phyloP scores from a whole-genome alignment of 2,329 filamentous ascomycete genomes.

The Meredithiella fracta region DNA sequence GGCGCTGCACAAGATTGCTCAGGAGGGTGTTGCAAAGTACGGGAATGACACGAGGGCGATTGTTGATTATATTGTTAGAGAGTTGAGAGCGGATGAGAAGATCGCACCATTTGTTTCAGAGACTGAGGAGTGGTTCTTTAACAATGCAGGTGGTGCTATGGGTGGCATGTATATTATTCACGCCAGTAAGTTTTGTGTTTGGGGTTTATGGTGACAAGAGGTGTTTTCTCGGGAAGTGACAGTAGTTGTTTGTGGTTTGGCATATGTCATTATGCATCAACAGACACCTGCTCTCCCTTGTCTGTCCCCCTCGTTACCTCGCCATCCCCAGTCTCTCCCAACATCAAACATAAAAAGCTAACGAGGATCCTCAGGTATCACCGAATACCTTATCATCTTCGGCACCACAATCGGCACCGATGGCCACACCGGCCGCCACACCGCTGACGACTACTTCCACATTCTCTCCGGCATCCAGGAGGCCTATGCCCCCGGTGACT shows the following conservation, averaged over 20 bases:
- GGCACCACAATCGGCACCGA: constrained; percentile 72
- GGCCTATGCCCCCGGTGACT: constrained; percentile 54
- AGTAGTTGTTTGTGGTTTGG: not conserved
- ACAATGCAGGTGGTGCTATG: constrained; percentile 85
- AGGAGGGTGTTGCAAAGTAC: constrained; percentile 48
- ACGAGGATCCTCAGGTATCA: constrained; percentile 37
- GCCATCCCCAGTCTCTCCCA: not conserved
- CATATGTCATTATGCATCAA: not conserved
- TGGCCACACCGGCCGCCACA: constrained; percentile 76
- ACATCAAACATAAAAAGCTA: not conserved
- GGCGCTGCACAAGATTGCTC: constrained; percentile 51
- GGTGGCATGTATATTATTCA: constrained; percentile 83
- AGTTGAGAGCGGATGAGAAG: constrained; percentile 38
- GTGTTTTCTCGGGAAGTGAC: not conserved
- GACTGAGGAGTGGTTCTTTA: constrained; percentile 75
- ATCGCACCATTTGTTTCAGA: constrained; percentile 43
- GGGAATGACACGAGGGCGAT: constrained; percentile 59
- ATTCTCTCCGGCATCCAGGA: constrained; percentile 66
- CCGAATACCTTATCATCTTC: constrained; percentile 83
- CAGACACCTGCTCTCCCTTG: not conserved
- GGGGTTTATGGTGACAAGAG: not conserved
- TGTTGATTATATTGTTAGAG: constrained; percentile 51
- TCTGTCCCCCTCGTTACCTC: not conserved
- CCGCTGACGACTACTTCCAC: constrained; percentile 87
- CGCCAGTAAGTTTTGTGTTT: constrained; percentile 43